Conservation (phyloP, 169 alveolate species). For the Plasmodium gonderi region DNA sequence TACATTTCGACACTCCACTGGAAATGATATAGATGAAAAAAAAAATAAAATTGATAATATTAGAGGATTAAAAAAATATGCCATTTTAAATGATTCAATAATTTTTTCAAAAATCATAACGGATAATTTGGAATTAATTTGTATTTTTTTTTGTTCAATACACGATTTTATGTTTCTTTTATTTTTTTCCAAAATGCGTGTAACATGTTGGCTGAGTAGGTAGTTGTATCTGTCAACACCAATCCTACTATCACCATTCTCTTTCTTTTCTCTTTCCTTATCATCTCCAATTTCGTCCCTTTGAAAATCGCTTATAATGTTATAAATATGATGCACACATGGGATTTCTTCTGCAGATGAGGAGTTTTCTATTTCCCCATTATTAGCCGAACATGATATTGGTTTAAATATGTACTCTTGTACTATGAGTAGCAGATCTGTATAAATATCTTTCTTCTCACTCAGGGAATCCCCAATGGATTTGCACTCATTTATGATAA, state of each 20-base stretch:
- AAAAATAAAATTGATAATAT: slow-evolving; percentile 51
- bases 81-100: slow-evolving; percentile 49
- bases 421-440: slow-evolving; percentile 9
- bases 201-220: background rate
- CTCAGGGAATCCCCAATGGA: slow-evolving; percentile 34
- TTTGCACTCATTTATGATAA: slow-evolving; percentile 17
- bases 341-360: background rate
- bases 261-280: background rate
- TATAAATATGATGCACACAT: background rate
- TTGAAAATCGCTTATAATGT: background rate
- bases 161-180: slow-evolving; percentile 5
- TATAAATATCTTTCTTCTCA: slow-evolving; percentile 9
- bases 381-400: background rate
- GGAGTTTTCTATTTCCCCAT: background rate
- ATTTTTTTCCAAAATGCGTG: slow-evolving; percentile 3
- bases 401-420: slow-evolving; percentile 18
- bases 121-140: background rate
- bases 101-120: slow-evolving; percentile 18
- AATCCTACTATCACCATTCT: background rate
- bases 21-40: slow-evolving; percentile 42
- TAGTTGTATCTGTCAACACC: background rate
- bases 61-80: slow-evolving; percentile 40
- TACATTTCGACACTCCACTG: slow-evolving; percentile 16
- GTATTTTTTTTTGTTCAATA: slow-evolving; percentile 1
- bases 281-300: background rate